A percentile compares a stretch with the other conserved stretches of the same genome.
phyloP scores from a whole-genome alignment of 1,284 basidiomycete species.

The Melampsora americana region DNA sequence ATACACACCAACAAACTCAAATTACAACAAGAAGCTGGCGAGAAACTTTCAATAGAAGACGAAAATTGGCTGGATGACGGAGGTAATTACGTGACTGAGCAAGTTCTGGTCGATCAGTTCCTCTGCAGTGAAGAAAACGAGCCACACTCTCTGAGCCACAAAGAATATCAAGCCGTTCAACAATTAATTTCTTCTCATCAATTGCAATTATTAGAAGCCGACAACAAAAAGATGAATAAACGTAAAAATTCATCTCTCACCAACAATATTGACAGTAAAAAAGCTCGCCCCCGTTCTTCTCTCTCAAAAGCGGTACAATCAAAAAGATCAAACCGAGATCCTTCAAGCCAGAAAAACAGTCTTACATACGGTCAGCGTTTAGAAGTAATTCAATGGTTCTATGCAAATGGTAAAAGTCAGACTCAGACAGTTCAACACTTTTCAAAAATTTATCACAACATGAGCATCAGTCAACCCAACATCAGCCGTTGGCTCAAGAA shows the following conservation, averaged over 20 bases:
- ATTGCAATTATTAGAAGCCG: neutral
- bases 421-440: conserved; percentile 19
- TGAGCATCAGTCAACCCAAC: neutral
- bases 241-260: neutral
- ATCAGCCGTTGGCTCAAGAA: conserved; percentile 24
- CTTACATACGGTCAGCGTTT: conserved; percentile 6
- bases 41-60: neutral
- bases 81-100: neutral
- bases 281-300: neutral
- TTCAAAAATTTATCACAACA: neutral
- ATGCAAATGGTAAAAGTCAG: conserved; percentile 5
- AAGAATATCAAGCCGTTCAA: neutral
- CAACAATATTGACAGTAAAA: neutral
- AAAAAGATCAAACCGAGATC: neutral
- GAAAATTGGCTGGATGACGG: neutral
- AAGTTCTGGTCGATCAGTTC: neutral
- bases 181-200: neutral
- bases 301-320: neutral
- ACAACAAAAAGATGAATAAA: neutral
- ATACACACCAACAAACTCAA: neutral
- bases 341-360: neutral
- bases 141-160: neutral
- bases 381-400: neutral
- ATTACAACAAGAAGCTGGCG: neutral
- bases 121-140: neutral